phyloP scores from a whole-genome alignment of 1,284 basidiomycete species.

The Trichosporon sp. region DNA sequence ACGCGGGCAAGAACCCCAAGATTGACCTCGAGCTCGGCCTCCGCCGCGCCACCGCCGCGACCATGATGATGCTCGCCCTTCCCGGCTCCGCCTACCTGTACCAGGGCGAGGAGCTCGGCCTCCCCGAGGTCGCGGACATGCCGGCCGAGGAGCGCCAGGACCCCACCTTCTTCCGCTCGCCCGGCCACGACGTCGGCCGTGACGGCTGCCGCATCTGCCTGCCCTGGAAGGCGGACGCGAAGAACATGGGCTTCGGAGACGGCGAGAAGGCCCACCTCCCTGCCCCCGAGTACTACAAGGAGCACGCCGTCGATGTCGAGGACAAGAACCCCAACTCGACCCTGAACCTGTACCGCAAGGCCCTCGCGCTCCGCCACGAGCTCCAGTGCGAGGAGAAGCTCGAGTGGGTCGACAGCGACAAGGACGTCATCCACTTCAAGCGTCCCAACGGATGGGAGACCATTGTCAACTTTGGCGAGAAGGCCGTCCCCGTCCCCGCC shows the following conservation, averaged over 20 bases:
- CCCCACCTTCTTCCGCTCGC: conserved; percentile 37
- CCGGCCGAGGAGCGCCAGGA: conserved; percentile 35
- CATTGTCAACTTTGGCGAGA: conserved; percentile 32
- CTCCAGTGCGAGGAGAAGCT: conserved; percentile 36
- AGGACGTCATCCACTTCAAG: conserved; percentile 31
- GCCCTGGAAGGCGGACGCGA: conserved; percentile 16
- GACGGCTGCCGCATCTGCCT: conserved; percentile 43
- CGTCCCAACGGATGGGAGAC: conserved; percentile 43
- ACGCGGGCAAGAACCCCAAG: conserved; percentile 18
- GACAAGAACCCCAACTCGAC: conserved; percentile 31
- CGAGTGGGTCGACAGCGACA: conserved; percentile 30
- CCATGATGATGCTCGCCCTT: conserved; percentile 39
- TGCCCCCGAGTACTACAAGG: conserved; percentile 30
- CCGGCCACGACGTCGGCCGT: conserved; percentile 35
- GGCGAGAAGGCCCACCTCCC: conserved; percentile 30
- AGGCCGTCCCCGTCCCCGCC: conserved; percentile 25
- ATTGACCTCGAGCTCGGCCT: conserved; percentile 31
- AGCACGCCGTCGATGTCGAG: conserved; percentile 32
- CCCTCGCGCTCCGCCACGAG: conserved; percentile 25
- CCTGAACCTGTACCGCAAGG: conserved; percentile 36
- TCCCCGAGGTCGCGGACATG: conserved; percentile 39
- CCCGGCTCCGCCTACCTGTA: conserved; percentile 44
- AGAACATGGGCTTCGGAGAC: conserved; percentile 34
- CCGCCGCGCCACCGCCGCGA: conserved; percentile 31
- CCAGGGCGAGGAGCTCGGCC: conserved; percentile 46